Evolutionary conservation across 2,329 filamentous ascomycete genomes (phyloP), one percentile per base, ranked within the genome.

Genomic region (Aspergillus cejpii): DNA sequence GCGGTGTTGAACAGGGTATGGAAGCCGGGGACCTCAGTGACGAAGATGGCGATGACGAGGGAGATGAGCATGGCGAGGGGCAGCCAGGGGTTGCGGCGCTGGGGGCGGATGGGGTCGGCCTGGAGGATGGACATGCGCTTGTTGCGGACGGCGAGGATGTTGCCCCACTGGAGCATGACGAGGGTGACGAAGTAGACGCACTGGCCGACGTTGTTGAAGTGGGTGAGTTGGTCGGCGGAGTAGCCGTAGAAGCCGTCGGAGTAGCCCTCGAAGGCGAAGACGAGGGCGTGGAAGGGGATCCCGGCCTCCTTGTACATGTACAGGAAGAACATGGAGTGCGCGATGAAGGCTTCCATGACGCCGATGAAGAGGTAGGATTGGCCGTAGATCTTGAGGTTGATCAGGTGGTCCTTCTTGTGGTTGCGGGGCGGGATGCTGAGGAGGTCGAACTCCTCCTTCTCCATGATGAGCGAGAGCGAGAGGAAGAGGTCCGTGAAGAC

Each of bases 401-500:
- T 77, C 5, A 78, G 65, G 37, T 77, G 75, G 47, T 77, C 73
- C 12, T 66, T 66, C 46, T 68, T 71, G 47, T 71, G 70, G 51
- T 76, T 70, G 7, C 75, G 72, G 0, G 75, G 75, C 2, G 74
- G 74, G 0, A 76, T 64, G 2, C 66, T 69, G 14, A 78, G 62
- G 0, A 78, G 66, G 42, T 78, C 74, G 43, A 75, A 77, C 41
- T 78, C 75, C 40, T 76, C 73, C 52, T 75, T 74, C 41, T 78
- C 75, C 74, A 77, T 77, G 48, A 77, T 76, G 2, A 78, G 60
- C 0, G 73, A 72, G 0, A 77, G 58, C 0, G 72, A 73, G 2
- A 75, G 60, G 60, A 78, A 77, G 0, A 77, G 60, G 53, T 77
- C 75, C 10, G 74, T 78, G 48, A 78, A 78, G 48, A 77, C 73